A percentile compares a stretch with the other conserved stretches of the same genome.
These are phyloP conservation scores for Epichloe baconii DNA, from an alignment of 2,329 filamentous ascomycete genomes.

Conservation along the genomic window DNA sequence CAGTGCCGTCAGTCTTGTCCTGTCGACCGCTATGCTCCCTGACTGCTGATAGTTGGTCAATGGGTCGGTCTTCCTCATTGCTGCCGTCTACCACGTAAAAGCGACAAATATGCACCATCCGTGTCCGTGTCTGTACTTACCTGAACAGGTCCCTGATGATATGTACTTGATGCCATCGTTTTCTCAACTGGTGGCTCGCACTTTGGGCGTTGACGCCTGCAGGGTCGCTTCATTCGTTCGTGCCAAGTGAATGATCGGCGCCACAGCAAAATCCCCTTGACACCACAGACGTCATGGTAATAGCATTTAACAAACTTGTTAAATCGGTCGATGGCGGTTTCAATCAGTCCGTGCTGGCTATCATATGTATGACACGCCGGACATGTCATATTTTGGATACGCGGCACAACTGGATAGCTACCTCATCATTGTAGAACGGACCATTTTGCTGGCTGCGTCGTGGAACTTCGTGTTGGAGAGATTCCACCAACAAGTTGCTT, in stretches of 20 bases:
- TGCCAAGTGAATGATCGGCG: not conserved
- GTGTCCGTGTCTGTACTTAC: not conserved
- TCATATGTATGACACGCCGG: no score
- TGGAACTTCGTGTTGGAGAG: conserved; percentile 29
- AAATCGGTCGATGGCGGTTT: no score
- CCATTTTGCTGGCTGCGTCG: conserved; percentile 34
- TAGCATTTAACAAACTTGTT: not conserved
- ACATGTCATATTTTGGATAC: conserved; percentile 11
- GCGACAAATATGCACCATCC: not conserved
- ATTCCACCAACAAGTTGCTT: conserved; percentile 28
- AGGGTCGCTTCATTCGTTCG: not conserved
- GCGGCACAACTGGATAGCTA: conserved; percentile 41
- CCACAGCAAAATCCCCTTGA: not conserved
- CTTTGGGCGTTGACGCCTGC: not conserved
- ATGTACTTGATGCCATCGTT: not conserved
- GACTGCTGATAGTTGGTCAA: no score
- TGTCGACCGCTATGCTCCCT: no score
- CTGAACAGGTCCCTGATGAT: not conserved
- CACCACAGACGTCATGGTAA: not conserved
- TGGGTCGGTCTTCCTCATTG: not conserved
- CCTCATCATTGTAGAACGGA: conserved; percentile 50
- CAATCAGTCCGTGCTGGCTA: no score
- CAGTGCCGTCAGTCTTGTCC: not conserved
- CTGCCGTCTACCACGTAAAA: not conserved
- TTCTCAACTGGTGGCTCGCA: not conserved